These are phyloP conservation scores for Cladosporium austrohemisphaericum DNA, from an alignment of 2,329 filamentous ascomycete species.

Conservation along the genomic window DNA sequence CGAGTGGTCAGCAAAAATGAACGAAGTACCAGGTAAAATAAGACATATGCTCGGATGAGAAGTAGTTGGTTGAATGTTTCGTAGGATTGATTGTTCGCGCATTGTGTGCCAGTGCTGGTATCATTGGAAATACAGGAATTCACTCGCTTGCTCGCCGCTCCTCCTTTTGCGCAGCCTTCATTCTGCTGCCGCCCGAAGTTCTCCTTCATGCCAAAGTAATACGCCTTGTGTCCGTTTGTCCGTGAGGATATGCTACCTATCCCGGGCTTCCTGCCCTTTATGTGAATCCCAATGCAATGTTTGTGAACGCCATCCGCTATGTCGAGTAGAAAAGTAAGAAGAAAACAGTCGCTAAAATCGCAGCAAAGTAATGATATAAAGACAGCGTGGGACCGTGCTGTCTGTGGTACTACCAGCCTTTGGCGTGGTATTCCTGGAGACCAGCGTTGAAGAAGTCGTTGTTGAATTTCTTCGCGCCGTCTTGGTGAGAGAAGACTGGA, in stretches of 20 bases:
- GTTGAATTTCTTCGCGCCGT: conserved; percentile 58
- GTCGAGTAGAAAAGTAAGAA: conserved; percentile 6
- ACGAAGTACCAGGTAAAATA: no score
- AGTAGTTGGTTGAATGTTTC: no score
- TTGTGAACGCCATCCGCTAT: conserved; percentile 10
- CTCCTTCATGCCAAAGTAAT: no score
- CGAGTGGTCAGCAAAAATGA: no score
- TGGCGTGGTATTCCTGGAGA: conserved; percentile 77
- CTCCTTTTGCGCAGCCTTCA: no score
- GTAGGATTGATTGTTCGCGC: no score
- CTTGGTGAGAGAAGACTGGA: conserved; percentile 42
- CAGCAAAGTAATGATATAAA: conserved; percentile 8
- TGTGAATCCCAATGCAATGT: conserved; percentile 8
- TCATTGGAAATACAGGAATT: not conserved
- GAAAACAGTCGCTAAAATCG: conserved; percentile 9
- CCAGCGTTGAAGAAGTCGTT: conserved; percentile 84
- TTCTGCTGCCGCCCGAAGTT: no score
- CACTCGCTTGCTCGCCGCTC: not conserved
- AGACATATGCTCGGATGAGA: no score
- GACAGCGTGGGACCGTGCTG: conserved; percentile 11
- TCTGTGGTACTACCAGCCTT: conserved; percentile 67
- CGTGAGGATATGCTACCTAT: conserved; percentile 12
- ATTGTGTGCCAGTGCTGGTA: not conserved
- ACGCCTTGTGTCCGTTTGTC: conserved; percentile 10
- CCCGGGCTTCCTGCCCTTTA: not conserved